Percentiles rank a stretch among this genome's conserved stretches.
These are phyloP conservation scores for Pseudocercospora vitis DNA, from an alignment of 2,329 filamentous ascomycete species.

Conservation along the genomic window DNA sequence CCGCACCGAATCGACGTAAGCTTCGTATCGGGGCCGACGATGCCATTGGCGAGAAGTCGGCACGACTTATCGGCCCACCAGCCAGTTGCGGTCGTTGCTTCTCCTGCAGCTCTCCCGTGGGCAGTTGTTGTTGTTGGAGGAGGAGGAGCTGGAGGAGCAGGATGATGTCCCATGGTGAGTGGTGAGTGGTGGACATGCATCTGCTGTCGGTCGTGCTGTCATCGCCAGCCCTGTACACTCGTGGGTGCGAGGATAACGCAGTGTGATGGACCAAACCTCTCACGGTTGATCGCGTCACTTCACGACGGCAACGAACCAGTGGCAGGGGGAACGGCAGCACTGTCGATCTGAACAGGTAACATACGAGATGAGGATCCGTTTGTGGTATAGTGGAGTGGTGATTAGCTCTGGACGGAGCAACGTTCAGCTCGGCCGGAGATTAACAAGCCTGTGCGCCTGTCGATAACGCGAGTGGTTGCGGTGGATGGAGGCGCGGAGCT, in stretches of 20 bases:
- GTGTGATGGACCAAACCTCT: neutral
- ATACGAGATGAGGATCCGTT: slow-evolving; percentile 1
- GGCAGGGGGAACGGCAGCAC: neutral
- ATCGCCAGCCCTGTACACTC: neutral
- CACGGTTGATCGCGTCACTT: neutral
- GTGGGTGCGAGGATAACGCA: slow-evolving; percentile 2
- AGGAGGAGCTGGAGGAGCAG: too few relatives aligned
- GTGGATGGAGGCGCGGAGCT: neutral
- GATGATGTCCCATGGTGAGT: too few relatives aligned
- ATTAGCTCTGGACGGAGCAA: slow-evolving; percentile 5
- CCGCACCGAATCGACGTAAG: slow-evolving; percentile 1
- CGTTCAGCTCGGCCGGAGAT: slow-evolving; percentile 3
- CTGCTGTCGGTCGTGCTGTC: neutral
- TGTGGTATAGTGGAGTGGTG: neutral
- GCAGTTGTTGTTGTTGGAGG: too few relatives aligned
- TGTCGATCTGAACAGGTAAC: neutral
- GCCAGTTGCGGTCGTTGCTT: neutral
- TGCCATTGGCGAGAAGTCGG: slow-evolving; percentile 9
- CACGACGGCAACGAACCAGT: neutral
- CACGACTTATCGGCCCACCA: slow-evolving; percentile 5
- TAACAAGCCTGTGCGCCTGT: neutral
- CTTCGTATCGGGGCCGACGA: slow-evolving; percentile 9
- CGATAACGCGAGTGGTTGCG: neutral
- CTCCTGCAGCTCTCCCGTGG: slow-evolving; percentile 6
- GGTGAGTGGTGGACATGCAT: neutral